These are phyloP conservation scores for Phytophthora ohioensis DNA, from an alignment of 352 stramenopile species.

Conservation along the genomic window DNA sequence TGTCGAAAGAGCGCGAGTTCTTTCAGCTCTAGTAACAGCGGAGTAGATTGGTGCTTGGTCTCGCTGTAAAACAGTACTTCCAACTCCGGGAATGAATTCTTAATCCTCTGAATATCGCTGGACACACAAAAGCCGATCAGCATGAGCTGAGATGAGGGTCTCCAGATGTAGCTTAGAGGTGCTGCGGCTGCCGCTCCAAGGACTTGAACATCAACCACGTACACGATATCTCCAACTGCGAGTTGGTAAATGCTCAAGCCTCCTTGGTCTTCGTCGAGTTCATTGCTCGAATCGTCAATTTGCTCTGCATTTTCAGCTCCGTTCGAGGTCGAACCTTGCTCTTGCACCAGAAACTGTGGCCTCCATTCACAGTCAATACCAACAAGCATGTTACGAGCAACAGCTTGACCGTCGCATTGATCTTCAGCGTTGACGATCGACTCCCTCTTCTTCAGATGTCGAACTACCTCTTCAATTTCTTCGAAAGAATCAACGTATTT, in stretches of 20 bases:
- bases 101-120: slow-evolving; percentile 58
- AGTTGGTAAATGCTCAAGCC: slow-evolving; percentile 70
- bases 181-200: slow-evolving; percentile 45
- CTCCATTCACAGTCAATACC: slow-evolving; percentile 77
- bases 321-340: neutral
- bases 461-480: slow-evolving; percentile 38
- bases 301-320: neutral
- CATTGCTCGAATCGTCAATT: slow-evolving; percentile 1
- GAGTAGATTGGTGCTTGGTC: neutral
- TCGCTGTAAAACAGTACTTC: slow-evolving; percentile 4
- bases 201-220: slow-evolving; percentile 68
- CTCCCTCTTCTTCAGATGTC: slow-evolving; percentile 26
- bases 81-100: slow-evolving; percentile 59
- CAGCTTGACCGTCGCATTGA: slow-evolving; percentile 6
- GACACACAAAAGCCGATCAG: slow-evolving; percentile 67
- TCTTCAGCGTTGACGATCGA: neutral
- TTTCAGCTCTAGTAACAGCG: slow-evolving; percentile 63
- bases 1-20: slow-evolving; percentile 57
- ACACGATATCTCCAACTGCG: slow-evolving; percentile 48
- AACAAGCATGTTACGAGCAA: slow-evolving; percentile 41
- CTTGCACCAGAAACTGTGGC: slow-evolving; percentile 51
- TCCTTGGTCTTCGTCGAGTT: slow-evolving; percentile 21
- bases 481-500: slow-evolving; percentile 40
- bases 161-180: slow-evolving; percentile 56
- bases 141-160: slow-evolving; percentile 37